Evolutionary conservation across 2,329 filamentous ascomycete genomes (phyloP), one percentile per base, ranked within the genome.

Genomic region (Penicillium sp.): DNA sequence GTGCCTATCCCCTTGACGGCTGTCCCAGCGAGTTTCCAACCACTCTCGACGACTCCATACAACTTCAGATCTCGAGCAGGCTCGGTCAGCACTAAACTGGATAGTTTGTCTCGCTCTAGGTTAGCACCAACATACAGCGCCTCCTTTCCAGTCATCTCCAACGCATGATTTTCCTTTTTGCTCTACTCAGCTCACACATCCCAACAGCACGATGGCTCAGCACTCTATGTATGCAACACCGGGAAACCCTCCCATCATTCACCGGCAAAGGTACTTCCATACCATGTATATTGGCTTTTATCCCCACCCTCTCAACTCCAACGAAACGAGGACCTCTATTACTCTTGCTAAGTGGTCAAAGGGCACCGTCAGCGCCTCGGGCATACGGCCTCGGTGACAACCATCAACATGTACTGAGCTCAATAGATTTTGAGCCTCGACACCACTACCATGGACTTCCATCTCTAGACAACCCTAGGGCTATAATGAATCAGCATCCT

Each of bases 181-280:
- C 41, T 23, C 13, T 8, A 41, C 18, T 9, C 44, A 18, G 50
- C 66, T 69, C 61, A 69, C 57, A 44, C 31, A 44, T 29, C 35
- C 29, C 44, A 60, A 54, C 57, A 61, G 57, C 44, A 58, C 59
- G 29, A 60, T 67, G 54, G 56, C 64, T 44, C 64, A 64, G 4
- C 66, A 64, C 38, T 50, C 66, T 31, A 58, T 66, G 44, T 70
- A 68, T 43, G 59, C 57, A 42, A 50, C 57, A 45, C 57, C 66
- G 33, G 56, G 60, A 37, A 58, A 60, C 37, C 40, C 57, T 46
- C 65, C 66, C 31, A 49, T 68, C 41, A 60, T 70, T 18, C 70
- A 68, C 53, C 67, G 69, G 39, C 65, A 62, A 71, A 71, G 68
- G 68, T 71, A 69, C 52, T 57, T 46, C 41, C 35, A 49, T 55